Base-by-base conservation (phyloP, 2,329 filamentous ascomycete genomes). In the Paecilomyces sp. region DNA sequence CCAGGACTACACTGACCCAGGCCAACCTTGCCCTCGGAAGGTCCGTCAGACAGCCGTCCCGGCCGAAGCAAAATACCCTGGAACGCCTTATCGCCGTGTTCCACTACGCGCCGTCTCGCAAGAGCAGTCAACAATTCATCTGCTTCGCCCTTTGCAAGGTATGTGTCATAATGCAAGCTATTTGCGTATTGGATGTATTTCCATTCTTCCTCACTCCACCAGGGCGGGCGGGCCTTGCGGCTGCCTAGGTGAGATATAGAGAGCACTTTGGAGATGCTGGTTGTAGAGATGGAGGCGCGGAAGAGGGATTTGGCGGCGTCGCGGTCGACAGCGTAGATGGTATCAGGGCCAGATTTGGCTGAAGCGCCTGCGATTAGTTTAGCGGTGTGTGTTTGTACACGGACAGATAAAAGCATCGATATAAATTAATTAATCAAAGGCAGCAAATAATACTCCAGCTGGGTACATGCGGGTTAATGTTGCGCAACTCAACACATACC, bases 151-250 rank as follows among this genome's bases (percentile, higher is more conserved):
- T 59, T 59, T 12, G 57, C 57, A 3, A 53, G 24, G 22, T 53
- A 53, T 3, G 51, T 53, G 22, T 53, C 51, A 24, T 53, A 30
- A 30, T 53, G 51, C 51, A 53, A 24, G 24, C 51, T 53, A 24
- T 53, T 53, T 30, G 51, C 51, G 8, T 53, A 53, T 30, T 59
- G 52, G 30, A 59, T 59, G n/a, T 56, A 59, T 18, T 52, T 33
- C 30, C 33, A 31, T 25, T 59, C 57, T 15, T n/a, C 28, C 9
- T 59, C 51, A 18, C 41, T 47, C 22, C 54, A 59, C 57, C 57
- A 59, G 3, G 33, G 13, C 22, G 57, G 52, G 15, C 6, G 31
- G 24, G 15, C 24, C 36, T 59, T 56, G 36, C 28, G 24, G 7
- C 54, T 41, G 15, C 54, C 57, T 9, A 52, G 57, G n/a, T 18